phyloP scores from a whole-genome alignment of 257 asterid species.

The Solanum appendiculatum region DNA sequence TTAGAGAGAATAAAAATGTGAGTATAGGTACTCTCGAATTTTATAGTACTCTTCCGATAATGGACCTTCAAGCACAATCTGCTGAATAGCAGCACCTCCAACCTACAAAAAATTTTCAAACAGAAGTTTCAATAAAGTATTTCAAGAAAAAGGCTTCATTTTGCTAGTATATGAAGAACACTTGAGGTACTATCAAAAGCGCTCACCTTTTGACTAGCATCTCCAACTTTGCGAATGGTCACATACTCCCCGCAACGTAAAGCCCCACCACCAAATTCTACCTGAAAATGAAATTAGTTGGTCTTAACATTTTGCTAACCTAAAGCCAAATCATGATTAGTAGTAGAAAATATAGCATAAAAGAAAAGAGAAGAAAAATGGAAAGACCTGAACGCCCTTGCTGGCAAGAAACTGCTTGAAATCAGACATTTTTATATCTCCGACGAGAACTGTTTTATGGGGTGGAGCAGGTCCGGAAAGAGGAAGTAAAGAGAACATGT shows the following conservation, averaged over 20 bases:
- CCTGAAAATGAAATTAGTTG: constrained; percentile 33
- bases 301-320: background rate
- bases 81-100: constrained; percentile 69
- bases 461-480: constrained; percentile 63
- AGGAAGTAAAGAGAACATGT: constrained; percentile 64
- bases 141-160: background rate
- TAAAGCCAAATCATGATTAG: background rate
- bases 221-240: constrained; percentile 91
- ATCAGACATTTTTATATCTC: constrained; percentile 96
- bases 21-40: constrained; percentile 67
- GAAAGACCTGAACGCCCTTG: constrained; percentile 78
- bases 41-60: constrained; percentile 84
- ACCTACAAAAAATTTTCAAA: constrained; percentile 32
- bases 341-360: background rate
- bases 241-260: constrained; percentile 90
- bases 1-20: constrained; percentile 79
- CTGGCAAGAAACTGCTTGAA: constrained; percentile 93
- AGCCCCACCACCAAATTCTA: constrained; percentile 81
- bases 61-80: constrained; percentile 92
- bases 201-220: constrained; percentile 79
- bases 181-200: background rate
- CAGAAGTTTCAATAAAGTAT: background rate
- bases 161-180: background rate
- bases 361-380: background rate
- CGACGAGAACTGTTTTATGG: constrained; percentile 90